Conservation (phyloP, 2,329 filamentous ascomycete species). For the Colletotrichum orchidophilum region DNA sequence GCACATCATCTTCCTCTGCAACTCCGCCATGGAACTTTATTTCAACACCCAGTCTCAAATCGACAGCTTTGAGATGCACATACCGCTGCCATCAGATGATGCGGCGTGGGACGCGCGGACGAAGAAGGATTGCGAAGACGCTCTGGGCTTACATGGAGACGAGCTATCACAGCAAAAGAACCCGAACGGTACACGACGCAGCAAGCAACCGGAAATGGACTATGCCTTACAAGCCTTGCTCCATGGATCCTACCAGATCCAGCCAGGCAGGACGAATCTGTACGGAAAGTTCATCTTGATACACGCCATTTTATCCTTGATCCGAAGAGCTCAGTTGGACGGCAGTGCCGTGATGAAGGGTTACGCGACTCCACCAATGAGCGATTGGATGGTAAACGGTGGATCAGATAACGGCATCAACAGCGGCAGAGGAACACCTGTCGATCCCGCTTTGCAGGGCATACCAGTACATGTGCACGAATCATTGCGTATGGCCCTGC, state of each 20-base stretch:
- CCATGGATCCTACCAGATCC: constrained; percentile 66
- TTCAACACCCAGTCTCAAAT: constrained; percentile 75
- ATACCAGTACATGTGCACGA: constrained; percentile 58
- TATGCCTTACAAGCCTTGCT: constrained; percentile 70
- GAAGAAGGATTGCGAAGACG: constrained; percentile 68
- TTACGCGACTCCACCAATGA: constrained; percentile 65
- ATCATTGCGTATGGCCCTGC: constrained; percentile 64
- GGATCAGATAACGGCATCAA: constrained; percentile 49
- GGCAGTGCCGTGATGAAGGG: constrained; percentile 49
- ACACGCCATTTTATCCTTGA: constrained; percentile 72
- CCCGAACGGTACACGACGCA: constrained; percentile 67
- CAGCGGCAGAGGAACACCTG: constrained; percentile 57
- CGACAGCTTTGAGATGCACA: constrained; percentile 69
- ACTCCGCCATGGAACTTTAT: constrained; percentile 73
- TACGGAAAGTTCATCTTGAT: constrained; percentile 80
- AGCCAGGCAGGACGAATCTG: constrained; percentile 73
- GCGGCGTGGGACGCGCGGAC: constrained; percentile 76
- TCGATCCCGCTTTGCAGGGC: constrained; percentile 46
- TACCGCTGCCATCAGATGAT: constrained; percentile 78
- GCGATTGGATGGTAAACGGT: constrained; percentile 63
- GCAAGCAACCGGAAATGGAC: constrained; percentile 72
- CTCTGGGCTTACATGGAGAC: constrained; percentile 70
- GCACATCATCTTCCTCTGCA: constrained; percentile 71
- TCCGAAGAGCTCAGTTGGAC: constrained; percentile 56
- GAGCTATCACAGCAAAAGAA: constrained; percentile 65